A percentile compares a stretch with the other conserved stretches of the same genome.
phyloP scores from a whole-genome alignment of 2,329 filamentous ascomycete genomes.

The Acrocalymma vagum region DNA sequence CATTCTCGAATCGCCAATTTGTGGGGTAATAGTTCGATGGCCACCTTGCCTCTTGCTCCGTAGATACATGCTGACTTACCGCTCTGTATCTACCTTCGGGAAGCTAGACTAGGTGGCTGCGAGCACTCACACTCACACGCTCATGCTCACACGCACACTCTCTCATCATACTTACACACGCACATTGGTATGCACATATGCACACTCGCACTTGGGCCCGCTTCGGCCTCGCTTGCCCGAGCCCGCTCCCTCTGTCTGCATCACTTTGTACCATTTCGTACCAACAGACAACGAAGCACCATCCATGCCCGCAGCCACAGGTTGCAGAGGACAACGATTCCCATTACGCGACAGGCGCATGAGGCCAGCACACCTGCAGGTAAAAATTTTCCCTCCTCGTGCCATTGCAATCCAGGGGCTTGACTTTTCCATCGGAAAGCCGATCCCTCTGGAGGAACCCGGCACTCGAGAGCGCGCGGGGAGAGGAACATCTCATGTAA shows the following conservation, averaged over 20 bases:
- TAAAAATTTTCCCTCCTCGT: slow-evolving; percentile 31
- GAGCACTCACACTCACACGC: too few species aligned
- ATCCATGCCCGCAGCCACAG: slow-evolving; percentile 15
- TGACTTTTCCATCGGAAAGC: neutral
- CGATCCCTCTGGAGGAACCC: neutral
- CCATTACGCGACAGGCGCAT: slow-evolving; percentile 28
- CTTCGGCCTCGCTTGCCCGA: slow-evolving; percentile 33
- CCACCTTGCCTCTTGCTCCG: too few species aligned
- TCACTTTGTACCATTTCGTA: too few species aligned
- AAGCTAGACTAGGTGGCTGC: too few species aligned
- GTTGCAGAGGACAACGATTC: slow-evolving; percentile 13
- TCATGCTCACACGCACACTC: too few species aligned
- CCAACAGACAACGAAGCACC: slow-evolving; percentile 19
- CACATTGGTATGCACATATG: too few species aligned
- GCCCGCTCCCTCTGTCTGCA: too few species aligned
- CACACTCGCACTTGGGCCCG: too few species aligned
- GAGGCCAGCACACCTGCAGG: slow-evolving; percentile 22
- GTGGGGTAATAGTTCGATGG: slow-evolving; percentile 52
- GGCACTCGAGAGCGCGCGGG: neutral
- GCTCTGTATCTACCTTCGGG: too few species aligned
- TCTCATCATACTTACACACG: too few species aligned
- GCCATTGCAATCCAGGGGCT: slow-evolving; percentile 17
- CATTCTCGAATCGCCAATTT: slow-evolving; percentile 40
- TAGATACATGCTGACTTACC: too few species aligned
- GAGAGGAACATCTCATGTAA: neutral